phyloP scores from a whole-genome alignment of 305 asterid species.

The Fraxinus albicans region DNA sequence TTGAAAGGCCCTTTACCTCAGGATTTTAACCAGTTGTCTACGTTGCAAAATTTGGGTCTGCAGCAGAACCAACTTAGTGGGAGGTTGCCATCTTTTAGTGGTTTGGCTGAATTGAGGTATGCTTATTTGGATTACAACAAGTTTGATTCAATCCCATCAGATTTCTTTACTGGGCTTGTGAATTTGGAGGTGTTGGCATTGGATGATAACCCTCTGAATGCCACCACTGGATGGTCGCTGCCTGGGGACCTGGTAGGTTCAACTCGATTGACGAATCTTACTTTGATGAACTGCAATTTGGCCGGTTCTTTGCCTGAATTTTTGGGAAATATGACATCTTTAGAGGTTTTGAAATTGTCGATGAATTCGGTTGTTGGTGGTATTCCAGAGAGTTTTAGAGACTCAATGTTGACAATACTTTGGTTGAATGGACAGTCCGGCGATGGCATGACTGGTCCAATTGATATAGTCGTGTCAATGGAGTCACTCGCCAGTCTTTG shows the following conservation, averaged over 20 bases:
- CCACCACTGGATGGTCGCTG: conserved; percentile 63
- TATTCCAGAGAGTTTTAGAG: conserved; percentile 62
- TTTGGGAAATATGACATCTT: conserved; percentile 69
- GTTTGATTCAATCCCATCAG: conserved; percentile 71
- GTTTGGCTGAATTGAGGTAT: conserved; percentile 58
- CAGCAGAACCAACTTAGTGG: conserved; percentile 72
- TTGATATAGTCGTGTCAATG: conserved; percentile 57
- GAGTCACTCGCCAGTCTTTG: conserved; percentile 67
- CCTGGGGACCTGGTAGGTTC: conserved; percentile 60
- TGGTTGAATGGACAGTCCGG: conserved; percentile 72
- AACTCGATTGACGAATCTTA: conserved; percentile 69
- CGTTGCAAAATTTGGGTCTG: conserved; percentile 60
- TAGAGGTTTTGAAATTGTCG: conserved; percentile 65
- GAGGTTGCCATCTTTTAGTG: conserved; percentile 69
- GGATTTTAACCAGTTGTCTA: conserved; percentile 62
- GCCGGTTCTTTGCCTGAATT: conserved; percentile 77
- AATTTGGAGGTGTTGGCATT: conserved; percentile 76
- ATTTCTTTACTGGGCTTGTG: conserved; percentile 73
- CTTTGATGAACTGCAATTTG: conserved; percentile 56
- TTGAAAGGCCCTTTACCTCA: conserved; percentile 73
- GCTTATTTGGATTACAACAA: conserved; percentile 79
- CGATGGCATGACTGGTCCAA: conserved; percentile 67
- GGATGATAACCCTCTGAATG: conserved; percentile 67
- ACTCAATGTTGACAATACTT: conserved; percentile 46
- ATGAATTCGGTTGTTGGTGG: conserved; percentile 56